Conservation (phyloP, 176 grass and related monocot genomes). For the Tillandsia fasciculata region DNA sequence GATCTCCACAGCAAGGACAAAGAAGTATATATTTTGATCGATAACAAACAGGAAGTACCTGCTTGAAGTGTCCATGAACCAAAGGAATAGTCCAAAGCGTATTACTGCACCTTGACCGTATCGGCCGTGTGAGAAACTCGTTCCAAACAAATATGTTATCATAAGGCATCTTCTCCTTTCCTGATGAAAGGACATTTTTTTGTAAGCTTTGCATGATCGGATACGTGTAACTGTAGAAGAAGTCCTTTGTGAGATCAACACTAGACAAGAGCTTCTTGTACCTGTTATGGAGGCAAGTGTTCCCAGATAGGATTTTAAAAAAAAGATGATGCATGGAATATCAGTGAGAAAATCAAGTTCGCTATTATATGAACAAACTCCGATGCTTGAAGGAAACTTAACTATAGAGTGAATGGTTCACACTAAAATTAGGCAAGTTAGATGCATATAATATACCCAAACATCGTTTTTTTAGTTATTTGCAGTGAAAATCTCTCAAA, state of each 20-base stretch:
- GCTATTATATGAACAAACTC: too few species aligned
- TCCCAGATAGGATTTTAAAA: slow-evolving; percentile 1
- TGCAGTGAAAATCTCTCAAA: too few species aligned
- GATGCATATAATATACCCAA: too few species aligned
- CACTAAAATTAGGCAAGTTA: too few species aligned
- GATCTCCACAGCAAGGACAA: too few species aligned
- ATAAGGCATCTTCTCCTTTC: slow-evolving; percentile 60
- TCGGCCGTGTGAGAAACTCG: slow-evolving; percentile 64
- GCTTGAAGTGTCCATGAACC: slow-evolving; percentile 95
- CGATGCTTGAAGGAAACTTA: too few species aligned
- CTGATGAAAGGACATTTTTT: slow-evolving; percentile 52
- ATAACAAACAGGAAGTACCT: slow-evolving; percentile 24
- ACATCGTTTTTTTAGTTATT: too few species aligned
- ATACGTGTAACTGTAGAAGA: slow-evolving; percentile 98
- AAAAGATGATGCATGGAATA: not conserved
- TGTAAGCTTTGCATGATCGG: slow-evolving; percentile 88
- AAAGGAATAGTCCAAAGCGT: slow-evolving; percentile 86
- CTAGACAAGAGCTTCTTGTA: slow-evolving; percentile 91
- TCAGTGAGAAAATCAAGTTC: not conserved
- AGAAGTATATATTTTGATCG: not conserved
- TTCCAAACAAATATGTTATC: slow-evolving; percentile 98
- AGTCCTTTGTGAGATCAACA: slow-evolving; percentile 93
- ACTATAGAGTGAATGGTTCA: too few species aligned
- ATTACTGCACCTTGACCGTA: slow-evolving; percentile 79
- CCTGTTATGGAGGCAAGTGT: slow-evolving; percentile 32